These are phyloP conservation scores for Mesostigma viride DNA, from an alignment of 139 green algal species.

Conservation along the genomic window DNA sequence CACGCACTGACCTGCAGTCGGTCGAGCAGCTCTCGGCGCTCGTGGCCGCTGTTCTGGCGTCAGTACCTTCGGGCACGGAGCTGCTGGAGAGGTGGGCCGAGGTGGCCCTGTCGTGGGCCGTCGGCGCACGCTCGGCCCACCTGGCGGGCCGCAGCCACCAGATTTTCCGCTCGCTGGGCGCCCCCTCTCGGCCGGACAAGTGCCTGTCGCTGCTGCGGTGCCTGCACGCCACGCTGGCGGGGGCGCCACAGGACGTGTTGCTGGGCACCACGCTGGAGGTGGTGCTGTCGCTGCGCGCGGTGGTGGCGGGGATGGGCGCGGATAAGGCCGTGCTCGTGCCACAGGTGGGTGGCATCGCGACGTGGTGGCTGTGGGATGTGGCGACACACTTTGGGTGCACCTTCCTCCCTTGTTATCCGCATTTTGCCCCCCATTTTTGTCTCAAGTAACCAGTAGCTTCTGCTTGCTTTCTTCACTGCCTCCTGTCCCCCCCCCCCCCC, in stretches of 20 bases:
- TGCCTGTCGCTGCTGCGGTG: conserved; percentile 55
- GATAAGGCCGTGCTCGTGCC: not conserved
- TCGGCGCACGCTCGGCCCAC: conserved; percentile 49
- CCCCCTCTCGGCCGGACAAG: conserved; percentile 45
- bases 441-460: not conserved
- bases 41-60: too few relatives aligned
- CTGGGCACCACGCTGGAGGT: conserved; percentile 36
- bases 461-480: not conserved
- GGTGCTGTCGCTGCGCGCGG: conserved; percentile 40
- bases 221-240: conserved; percentile 60
- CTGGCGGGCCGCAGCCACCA: conserved; percentile 58
- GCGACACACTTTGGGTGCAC: too few relatives aligned
- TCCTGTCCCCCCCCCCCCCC: not conserved
- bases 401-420: not conserved
- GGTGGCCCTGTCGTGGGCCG: conserved; percentile 67
- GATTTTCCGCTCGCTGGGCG: conserved; percentile 53
- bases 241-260: conserved; percentile 13
- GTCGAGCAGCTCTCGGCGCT: too few relatives aligned
- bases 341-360: not conserved
- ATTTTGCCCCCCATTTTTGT: not conserved
- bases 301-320: not conserved
- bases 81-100: conserved; percentile 58
- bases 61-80: conserved; percentile 3
- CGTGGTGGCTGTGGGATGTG: not conserved
- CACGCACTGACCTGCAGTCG: not conserved